Evolutionary conservation across 148 eudicot genomes (phyloP).

Genomic region (Rhododendron henanense): DNA sequence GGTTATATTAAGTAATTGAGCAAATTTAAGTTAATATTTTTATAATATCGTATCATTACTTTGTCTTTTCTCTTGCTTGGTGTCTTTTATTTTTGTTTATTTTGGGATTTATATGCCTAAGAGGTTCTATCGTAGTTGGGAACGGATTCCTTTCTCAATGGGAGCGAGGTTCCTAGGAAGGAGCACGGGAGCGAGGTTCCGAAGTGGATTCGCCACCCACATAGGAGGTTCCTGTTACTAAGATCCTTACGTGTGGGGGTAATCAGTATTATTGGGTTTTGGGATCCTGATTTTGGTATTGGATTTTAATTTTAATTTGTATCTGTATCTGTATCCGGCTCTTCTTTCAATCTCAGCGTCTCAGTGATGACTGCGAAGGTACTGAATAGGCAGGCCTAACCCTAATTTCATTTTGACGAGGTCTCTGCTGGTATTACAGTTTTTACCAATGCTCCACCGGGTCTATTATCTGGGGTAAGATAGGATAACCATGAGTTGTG

Average conservation of each 20-base stretch:
- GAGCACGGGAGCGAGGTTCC: no score
- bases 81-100: no score
- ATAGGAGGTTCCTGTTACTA: no score
- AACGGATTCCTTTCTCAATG: no score
- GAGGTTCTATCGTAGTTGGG: no score
- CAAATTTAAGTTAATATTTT: no score
- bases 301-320: neutral
- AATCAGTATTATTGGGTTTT: neutral
- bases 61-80: no score
- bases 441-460: neutral
- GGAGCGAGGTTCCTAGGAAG: no score
- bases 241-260: neutral
- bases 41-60: no score
- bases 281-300: neutral
- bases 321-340: neutral
- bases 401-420: neutral
- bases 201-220: no score
- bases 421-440: neutral
- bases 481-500: neutral
- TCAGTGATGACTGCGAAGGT: neutral
- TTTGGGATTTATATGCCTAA: no score
- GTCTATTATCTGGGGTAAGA: neutral
- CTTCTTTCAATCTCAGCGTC: neutral
- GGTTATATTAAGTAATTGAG: no score
- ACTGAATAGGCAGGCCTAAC: neutral